Evolutionary conservation across 805 yeast genomes (phyloP).

Genomic region (Zygotorulaspora florentina): DNA sequence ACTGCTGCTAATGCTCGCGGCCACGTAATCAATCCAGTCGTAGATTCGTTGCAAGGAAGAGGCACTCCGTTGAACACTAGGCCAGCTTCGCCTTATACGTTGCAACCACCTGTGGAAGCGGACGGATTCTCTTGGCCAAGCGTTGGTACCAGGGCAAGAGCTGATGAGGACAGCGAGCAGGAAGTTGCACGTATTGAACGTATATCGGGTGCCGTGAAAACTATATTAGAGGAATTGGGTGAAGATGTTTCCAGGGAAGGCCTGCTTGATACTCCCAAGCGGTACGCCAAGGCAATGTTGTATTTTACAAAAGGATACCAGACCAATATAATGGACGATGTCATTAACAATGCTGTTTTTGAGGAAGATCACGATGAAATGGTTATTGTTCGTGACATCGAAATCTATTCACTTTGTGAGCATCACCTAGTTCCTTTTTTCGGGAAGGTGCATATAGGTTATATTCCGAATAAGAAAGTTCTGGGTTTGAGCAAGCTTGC

Average conservation of each 20-base stretch:
- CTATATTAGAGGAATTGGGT: slow-evolving; percentile 77
- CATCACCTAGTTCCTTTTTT: slow-evolving; percentile 97
- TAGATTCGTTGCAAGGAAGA: slow-evolving; percentile 17
- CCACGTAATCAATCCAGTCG: slow-evolving; percentile 6
- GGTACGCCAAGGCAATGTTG: slow-evolving; percentile 95
- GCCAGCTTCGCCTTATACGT: slow-evolving; percentile 78
- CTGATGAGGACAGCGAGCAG: slow-evolving; percentile 65
- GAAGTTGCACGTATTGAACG: slow-evolving; percentile 62
- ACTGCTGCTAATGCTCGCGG: not conserved
- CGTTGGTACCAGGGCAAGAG: slow-evolving; percentile 71
- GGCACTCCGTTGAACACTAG: slow-evolving; percentile 66
- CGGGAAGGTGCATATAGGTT: slow-evolving; percentile 97
- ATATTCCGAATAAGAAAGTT: slow-evolving; percentile 90
- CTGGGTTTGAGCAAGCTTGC: slow-evolving; percentile 92
- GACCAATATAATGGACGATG: slow-evolving; percentile 79
- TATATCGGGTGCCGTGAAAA: slow-evolving; percentile 76
- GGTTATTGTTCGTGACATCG: slow-evolving; percentile 96
- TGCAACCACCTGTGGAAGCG: slow-evolving; percentile 79
- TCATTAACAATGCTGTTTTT: slow-evolving; percentile 89
- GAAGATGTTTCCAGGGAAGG: slow-evolving; percentile 91
- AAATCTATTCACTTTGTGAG: slow-evolving; percentile 88
- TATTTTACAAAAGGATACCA: slow-evolving; percentile 96
- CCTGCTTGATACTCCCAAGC: slow-evolving; percentile 84
- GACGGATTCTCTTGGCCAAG: slow-evolving; percentile 96
- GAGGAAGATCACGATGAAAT: slow-evolving; percentile 98